Evolutionary conservation across 2,329 filamentous ascomycete genomes (phyloP).

Genomic region (Ophiostoma novo-ulmi): DNA sequence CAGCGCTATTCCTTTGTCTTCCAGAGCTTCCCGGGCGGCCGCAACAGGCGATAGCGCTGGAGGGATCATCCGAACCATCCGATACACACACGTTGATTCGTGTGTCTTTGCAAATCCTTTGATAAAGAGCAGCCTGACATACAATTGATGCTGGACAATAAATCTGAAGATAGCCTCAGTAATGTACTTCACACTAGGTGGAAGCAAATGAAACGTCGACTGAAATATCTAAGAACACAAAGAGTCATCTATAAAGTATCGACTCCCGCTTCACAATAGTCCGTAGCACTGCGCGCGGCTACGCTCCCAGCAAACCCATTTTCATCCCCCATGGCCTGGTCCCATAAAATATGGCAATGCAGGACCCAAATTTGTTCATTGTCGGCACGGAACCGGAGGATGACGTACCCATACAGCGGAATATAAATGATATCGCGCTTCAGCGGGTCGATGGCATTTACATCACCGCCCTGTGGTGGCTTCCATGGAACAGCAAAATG

Average conservation of each 20-base stretch:
- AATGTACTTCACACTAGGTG: too few relatives aligned
- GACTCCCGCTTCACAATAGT: constrained; percentile 20
- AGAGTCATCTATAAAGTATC: not conserved
- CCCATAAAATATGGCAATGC: constrained; percentile 31
- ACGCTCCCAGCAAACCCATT: constrained; percentile 23
- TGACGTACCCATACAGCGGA: constrained; percentile 28
- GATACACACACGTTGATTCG: not conserved
- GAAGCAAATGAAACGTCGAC: too few relatives aligned
- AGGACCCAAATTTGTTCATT: constrained; percentile 29
- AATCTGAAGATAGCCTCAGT: too few relatives aligned
- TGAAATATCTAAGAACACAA: not conserved
- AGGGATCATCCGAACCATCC: constrained; percentile 16
- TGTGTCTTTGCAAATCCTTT: not conserved
- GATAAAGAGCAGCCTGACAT: not conserved
- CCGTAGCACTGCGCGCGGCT: constrained; percentile 17
- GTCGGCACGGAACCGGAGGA: constrained; percentile 29
- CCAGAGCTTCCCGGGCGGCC: constrained; percentile 17
- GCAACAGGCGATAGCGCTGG: constrained; percentile 18
- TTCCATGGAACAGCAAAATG: constrained; percentile 27
- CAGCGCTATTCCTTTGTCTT: not conserved
- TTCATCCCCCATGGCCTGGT: constrained; percentile 30
- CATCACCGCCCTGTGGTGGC: constrained; percentile 26
- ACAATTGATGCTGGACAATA: not conserved
- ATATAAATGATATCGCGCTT: constrained; percentile 31
- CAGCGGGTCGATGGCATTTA: constrained; percentile 26